Conservation (phyloP, 441 rosid species). For the Mallotus repandus region DNA sequence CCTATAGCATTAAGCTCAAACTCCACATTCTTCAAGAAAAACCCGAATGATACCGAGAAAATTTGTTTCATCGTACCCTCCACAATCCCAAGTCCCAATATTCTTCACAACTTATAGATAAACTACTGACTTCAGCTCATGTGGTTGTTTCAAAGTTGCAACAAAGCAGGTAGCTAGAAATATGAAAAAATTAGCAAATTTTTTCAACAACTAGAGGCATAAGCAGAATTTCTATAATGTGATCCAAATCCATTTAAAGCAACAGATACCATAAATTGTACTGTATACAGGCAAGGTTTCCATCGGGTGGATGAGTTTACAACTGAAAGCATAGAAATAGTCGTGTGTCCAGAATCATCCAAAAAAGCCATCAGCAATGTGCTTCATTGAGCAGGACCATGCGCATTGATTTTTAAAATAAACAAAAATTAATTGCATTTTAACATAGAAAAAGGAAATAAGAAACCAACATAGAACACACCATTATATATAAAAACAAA, state of each 20-base stretch:
- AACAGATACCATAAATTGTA: background rate
- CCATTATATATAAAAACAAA: background rate
- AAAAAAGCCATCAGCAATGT: background rate
- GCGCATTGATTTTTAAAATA: background rate
- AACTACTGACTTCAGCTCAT: background rate
- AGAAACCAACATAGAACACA: background rate
- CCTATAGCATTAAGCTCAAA: background rate
- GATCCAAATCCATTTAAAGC: background rate
- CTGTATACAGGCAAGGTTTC: background rate
- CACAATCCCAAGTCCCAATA: background rate
- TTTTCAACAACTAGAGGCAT: background rate
- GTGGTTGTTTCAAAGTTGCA: background rate
- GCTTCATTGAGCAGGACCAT: background rate
- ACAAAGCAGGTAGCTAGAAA: background rate
- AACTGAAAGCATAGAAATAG: too few relatives aligned
- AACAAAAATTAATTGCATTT: background rate
- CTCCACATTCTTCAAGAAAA: background rate
- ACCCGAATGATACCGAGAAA: background rate
- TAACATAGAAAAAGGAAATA: background rate
- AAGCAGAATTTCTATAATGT: background rate
- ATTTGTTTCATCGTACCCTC: background rate
- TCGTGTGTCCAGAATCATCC: too few relatives aligned
- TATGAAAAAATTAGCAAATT: background rate
- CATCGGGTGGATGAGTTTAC: background rate
- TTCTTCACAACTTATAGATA: background rate